phyloP scores from a whole-genome alignment of 345 rosid species.

The Theobroma cacao region DNA sequence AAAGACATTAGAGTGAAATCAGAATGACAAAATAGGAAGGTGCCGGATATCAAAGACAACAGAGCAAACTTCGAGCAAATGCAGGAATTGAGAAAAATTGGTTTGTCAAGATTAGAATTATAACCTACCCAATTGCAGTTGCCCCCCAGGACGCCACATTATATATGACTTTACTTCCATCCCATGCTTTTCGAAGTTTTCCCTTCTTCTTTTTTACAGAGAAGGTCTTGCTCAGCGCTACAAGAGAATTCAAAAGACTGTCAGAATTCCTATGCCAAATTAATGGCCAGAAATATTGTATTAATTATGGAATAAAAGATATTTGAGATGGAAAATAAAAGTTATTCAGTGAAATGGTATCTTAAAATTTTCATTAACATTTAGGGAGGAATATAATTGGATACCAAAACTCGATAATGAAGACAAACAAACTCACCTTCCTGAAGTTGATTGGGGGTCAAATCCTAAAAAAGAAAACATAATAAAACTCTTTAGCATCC shows the following conservation, averaged over 20 bases:
- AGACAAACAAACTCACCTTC: constrained; percentile 54
- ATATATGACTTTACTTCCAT: constrained; percentile 91
- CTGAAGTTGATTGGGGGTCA: constrained; percentile 92
- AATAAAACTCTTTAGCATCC: neutral
- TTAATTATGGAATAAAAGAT: neutral
- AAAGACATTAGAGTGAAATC: neutral
- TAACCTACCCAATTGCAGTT: constrained; percentile 80
- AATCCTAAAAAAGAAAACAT: constrained; percentile 46
- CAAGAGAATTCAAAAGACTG: constrained; percentile 13
- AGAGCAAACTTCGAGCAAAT: neutral
- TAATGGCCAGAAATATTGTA: neutral
- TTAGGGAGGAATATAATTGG: neutral
- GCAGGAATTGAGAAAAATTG: neutral
- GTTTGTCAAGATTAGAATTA: neutral
- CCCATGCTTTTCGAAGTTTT: constrained; percentile 99
- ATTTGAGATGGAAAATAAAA: neutral
- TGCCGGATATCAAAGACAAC: neutral
- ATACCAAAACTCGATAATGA: neutral
- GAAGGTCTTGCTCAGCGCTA: constrained; percentile 89
- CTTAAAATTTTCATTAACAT: neutral
- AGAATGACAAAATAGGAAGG: neutral
- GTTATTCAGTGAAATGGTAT: neutral
- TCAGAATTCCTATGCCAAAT: constrained; percentile 14
- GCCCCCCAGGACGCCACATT: constrained; percentile 99
- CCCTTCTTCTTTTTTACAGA: constrained; percentile 81